Base-by-base conservation (phyloP, 495 filamentous ascomycete genomes). In the Gamarada debralockiae region DNA sequence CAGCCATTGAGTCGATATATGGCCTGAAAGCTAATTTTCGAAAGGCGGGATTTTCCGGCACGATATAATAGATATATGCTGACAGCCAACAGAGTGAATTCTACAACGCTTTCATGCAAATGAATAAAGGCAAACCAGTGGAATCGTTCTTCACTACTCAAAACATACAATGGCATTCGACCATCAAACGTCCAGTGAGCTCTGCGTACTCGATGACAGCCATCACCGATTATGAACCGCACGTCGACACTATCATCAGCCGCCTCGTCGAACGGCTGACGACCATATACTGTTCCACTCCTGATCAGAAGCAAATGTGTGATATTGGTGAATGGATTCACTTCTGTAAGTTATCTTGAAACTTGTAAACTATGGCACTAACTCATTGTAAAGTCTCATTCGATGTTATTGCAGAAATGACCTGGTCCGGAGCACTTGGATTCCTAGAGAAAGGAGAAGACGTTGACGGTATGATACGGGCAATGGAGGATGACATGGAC, bases 1-100 rank as follows among this genome's bases (percentile, higher is more conserved):
- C 65, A 14, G 73, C 62, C 0, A 73, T 78, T 40, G 56, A 54
- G 12, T 48, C 34, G 0, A 70, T 81, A 1, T 82, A 82, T 54
- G 49, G 23, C 9, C 15, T 25, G 14, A 38, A 50, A 18, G 25
- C 24, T 33, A 36, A 48, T 6, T 42, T 42, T 42, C 10, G 36
- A 51, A 34, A 34, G n/a, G 31, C 8, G 8, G 31, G n/a, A 8
- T 34, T 34, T 18, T 50, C 9, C 18, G 39, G 18, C 13, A 20
- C 17, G n/a, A n/a, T n/a, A n/a, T n/a, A n/a, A n/a, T n/a, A n/a
- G n/a, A n/a, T n/a, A n/a, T n/a, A n/a, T n/a, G n/a, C n/a, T n/a
- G n/a, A n/a, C 17, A 13, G 13, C 17, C 7, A 8, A 22, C 13
- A 53, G 50, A 37, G 25, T 24, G 24, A 39, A 5, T 53, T 53